A percentile compares a stretch with the other conserved stretches of the same genome.
Evolutionary conservation across 2,329 filamentous ascomycete genomes (phyloP).

Genomic region (Blastomyces emzantsi): DNA sequence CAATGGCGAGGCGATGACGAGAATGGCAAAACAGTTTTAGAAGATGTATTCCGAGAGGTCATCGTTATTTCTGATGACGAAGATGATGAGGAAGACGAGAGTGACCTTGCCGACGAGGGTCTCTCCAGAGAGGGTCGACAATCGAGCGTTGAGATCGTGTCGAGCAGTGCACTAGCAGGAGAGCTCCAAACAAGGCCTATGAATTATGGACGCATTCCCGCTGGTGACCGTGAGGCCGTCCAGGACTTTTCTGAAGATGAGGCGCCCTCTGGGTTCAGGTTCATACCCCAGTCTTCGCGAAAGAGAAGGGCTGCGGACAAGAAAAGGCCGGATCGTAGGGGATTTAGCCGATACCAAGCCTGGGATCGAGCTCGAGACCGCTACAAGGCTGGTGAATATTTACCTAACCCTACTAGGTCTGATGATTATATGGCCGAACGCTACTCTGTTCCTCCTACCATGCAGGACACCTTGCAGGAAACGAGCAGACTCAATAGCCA

Average conservation of each 20-base stretch:
- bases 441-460: constrained; percentile 3
- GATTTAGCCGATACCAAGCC: constrained; percentile 40
- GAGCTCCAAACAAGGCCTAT: constrained; percentile 28
- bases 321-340: constrained; percentile 33
- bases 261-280: constrained; percentile 29
- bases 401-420: constrained; percentile 10
- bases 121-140: constrained; percentile 23
- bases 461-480: constrained; percentile 3
- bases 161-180: constrained; percentile 30
- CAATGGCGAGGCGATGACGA: constrained; percentile 56
- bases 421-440: background rate
- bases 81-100: constrained; percentile 39
- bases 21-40: constrained; percentile 44
- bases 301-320: constrained; percentile 19
- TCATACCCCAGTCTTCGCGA: constrained; percentile 25
- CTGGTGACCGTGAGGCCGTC: constrained; percentile 16
- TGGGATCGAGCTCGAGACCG: constrained; percentile 39
- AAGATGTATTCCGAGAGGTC: constrained; percentile 55
- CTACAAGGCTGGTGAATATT: constrained; percentile 27
- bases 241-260: constrained; percentile 31
- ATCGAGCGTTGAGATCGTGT: constrained; percentile 37
- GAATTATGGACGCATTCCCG: constrained; percentile 19
- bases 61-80: constrained; percentile 57
- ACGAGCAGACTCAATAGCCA: background rate
- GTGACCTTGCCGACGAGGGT: constrained; percentile 23